Percentiles rank a stretch among this genome's conserved stretches.
Conservation (phyloP, 148 eudicot species). For the Mesembryanthemum crystallinum region DNA sequence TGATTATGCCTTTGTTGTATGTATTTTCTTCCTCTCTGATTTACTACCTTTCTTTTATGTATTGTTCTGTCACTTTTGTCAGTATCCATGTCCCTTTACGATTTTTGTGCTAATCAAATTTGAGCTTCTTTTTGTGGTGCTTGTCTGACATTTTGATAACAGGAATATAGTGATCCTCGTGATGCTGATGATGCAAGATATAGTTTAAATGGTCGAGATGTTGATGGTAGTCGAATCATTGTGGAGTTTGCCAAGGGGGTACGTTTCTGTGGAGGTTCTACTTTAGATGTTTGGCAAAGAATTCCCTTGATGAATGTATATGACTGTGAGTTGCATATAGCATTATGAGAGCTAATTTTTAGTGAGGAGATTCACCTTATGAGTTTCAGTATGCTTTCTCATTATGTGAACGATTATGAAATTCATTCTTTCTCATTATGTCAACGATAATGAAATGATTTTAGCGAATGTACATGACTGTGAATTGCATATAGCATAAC, state of each 20-base stretch:
- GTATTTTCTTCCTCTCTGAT: constrained; percentile 37
- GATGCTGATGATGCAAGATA: constrained; percentile 97
- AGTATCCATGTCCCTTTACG: neutral
- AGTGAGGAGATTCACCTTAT: neutral
- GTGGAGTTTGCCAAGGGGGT: constrained; percentile 91
- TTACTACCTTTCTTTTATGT: neutral
- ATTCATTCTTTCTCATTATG: no score
- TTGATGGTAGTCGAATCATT: constrained; percentile 73
- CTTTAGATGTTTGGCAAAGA: neutral
- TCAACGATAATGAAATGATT: neutral
- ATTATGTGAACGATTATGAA: neutral
- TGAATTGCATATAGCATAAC: no score
- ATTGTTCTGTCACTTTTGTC: neutral
- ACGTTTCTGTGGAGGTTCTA: constrained; percentile 23
- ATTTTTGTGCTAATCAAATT: constrained; percentile 17
- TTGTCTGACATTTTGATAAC: constrained; percentile 24
- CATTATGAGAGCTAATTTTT: no score
- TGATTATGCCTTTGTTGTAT: constrained; percentile 94
- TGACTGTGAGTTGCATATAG: no score
- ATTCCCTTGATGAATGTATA: neutral
- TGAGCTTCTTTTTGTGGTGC: constrained; percentile 24
- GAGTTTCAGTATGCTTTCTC: neutral
- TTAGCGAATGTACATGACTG: no score
- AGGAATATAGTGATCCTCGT: constrained; percentile 91
- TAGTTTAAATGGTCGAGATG: constrained; percentile 66